Evolutionary conservation across 169 alveolate species (phyloP).

Genomic region (Plasmodium knowlesi): DNA sequence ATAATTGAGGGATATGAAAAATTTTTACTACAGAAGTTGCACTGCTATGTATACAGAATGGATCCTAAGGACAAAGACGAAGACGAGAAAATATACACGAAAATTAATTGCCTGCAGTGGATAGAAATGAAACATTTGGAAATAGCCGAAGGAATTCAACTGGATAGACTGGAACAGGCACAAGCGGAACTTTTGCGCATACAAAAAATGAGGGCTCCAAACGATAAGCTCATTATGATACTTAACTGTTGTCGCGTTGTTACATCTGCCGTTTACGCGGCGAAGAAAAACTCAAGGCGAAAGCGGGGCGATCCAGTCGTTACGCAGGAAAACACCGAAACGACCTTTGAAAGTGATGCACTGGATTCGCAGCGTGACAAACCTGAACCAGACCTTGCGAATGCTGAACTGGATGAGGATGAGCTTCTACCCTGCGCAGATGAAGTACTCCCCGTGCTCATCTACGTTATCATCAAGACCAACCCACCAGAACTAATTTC

Average conservation of each 20-base stretch:
- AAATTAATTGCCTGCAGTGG: slow-evolving; percentile 82
- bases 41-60: slow-evolving; percentile 75
- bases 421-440: slow-evolving; percentile 86
- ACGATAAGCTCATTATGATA: slow-evolving; percentile 83
- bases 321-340: background rate
- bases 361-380: no score
- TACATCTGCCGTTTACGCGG: slow-evolving; percentile 77
- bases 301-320: background rate
- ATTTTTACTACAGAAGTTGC: slow-evolving; percentile 79
- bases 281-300: slow-evolving; percentile 21
- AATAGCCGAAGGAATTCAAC: slow-evolving; percentile 26
- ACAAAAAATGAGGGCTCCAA: slow-evolving; percentile 79
- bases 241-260: slow-evolving; percentile 83
- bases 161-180: slow-evolving; percentile 23
- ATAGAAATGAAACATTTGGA: slow-evolving; percentile 81
- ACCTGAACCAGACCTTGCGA: background rate
- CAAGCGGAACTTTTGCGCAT: slow-evolving; percentile 68
- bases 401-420: background rate
- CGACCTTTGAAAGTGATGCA: background rate
- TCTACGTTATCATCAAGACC: slow-evolving; percentile 84
- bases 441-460: slow-evolving; percentile 88
- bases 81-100: slow-evolving; percentile 80
- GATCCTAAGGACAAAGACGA: slow-evolving; percentile 79
- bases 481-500: slow-evolving; percentile 88
- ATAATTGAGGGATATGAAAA: slow-evolving; percentile 64